Percentiles rank a stretch among this genome's conserved stretches.
phyloP scores from a whole-genome alignment of 345 rosid genomes.

The Cardamine resedifolia region DNA sequence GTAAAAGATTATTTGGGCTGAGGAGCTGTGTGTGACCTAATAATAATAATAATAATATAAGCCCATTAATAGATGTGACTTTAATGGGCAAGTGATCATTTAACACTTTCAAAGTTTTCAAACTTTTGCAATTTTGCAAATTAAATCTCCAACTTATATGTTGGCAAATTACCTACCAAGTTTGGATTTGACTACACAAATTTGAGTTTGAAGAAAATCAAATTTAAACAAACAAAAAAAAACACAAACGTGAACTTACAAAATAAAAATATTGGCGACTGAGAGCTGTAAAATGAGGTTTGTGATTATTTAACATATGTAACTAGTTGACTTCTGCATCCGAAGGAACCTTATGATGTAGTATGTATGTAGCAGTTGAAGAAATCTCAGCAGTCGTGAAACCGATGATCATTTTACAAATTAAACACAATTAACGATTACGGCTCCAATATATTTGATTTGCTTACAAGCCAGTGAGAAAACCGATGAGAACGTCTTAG shows the following conservation, averaged over 20 bases:
- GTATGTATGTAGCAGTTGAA: too few species aligned
- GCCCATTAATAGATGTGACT: neutral
- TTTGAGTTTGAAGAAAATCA: neutral
- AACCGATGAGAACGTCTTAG: too few species aligned
- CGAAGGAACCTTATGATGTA: too few species aligned
- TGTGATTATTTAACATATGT: neutral
- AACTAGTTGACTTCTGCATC: too few species aligned
- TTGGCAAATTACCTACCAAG: neutral
- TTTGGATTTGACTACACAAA: neutral
- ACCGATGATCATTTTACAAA: neutral
- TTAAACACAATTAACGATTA: too few species aligned
- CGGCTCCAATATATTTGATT: too few species aligned
- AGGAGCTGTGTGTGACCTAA: neutral
- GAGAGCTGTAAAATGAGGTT: too few species aligned
- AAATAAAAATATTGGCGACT: too few species aligned
- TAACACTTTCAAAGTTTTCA: neutral
- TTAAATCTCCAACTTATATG: neutral
- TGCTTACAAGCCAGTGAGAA: too few species aligned
- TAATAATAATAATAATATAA: constrained; percentile 18
- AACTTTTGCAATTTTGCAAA: neutral
- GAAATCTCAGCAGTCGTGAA: too few species aligned
- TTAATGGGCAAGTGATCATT: neutral
- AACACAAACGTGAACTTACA: neutral
- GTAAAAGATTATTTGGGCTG: constrained; percentile 6
- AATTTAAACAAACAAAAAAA: too few species aligned